Evolutionary conservation across 345 rosid species (phyloP).

Genomic region (Hibiscus mutabilis): DNA sequence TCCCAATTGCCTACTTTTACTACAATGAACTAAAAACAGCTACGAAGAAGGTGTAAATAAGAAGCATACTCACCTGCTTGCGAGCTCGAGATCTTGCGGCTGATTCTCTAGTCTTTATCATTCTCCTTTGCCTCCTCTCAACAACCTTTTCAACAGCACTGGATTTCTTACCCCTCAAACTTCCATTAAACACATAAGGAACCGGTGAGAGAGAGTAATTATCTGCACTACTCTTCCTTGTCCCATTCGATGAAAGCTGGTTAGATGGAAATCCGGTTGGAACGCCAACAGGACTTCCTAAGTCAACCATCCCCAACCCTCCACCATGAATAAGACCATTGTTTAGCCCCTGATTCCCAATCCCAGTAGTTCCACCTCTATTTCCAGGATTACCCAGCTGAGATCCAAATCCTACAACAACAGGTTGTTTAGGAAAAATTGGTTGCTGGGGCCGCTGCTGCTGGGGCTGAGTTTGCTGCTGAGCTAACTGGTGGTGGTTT

Average conservation of each 20-base stretch:
- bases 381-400: constrained; percentile 15
- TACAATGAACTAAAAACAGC: not conserved
- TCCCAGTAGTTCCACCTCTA: not conserved
- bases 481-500: constrained; percentile 24
- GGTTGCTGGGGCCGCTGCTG: constrained; percentile 8
- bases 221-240: constrained; percentile 66
- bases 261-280: constrained; percentile 57
- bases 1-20: not conserved
- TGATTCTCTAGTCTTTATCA: constrained; percentile 97
- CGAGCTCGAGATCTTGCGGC: constrained; percentile 99
- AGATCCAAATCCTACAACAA: constrained; percentile 35
- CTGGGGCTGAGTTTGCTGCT: not conserved
- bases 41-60: not conserved
- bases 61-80: constrained; percentile 60
- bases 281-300: constrained; percentile 39
- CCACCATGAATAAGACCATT: constrained; percentile 7
- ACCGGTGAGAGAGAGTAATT: constrained; percentile 69
- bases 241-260: constrained; percentile 66
- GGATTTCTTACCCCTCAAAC: constrained; percentile 63
- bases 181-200: constrained; percentile 66
- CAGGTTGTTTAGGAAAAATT: constrained; percentile 55
- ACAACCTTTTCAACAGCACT: constrained; percentile 78
- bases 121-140: constrained; percentile 95
- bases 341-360: not conserved
- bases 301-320: constrained; percentile 57